phyloP scores from a whole-genome alignment of 148 eudicot species.

The Pouteria glomerata region DNA sequence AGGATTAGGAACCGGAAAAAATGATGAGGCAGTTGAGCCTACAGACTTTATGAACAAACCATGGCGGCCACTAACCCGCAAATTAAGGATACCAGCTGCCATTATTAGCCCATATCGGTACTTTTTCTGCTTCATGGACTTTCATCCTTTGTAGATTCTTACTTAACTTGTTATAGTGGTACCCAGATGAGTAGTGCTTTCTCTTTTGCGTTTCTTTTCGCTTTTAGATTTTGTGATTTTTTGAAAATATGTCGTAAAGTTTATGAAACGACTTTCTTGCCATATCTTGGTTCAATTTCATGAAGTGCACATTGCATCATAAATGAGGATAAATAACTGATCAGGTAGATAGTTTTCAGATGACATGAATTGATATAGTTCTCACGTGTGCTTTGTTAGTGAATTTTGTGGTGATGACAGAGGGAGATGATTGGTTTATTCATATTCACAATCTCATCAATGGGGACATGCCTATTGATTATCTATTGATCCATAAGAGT shows the following conservation, averaged over 20 bases:
- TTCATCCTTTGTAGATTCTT: background rate
- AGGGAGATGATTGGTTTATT: background rate
- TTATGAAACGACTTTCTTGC: background rate
- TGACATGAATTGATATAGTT: background rate
- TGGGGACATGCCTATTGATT: background rate
- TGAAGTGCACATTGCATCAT: background rate
- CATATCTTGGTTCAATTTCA: background rate
- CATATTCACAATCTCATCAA: constrained; percentile 3
- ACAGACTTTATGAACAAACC: constrained; percentile 65
- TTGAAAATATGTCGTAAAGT: background rate
- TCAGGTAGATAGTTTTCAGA: background rate
- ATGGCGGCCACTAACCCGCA: constrained; percentile 90
- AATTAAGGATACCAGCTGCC: constrained; percentile 77
- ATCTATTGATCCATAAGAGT: background rate
- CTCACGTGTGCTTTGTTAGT: background rate
- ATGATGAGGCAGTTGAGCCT: constrained; percentile 45
- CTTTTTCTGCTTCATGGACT: constrained; percentile 8
- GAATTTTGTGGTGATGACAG: background rate
- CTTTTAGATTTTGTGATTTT: background rate
- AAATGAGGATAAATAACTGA: background rate
- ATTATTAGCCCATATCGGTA: constrained; percentile 86
- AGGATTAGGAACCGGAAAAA: constrained; percentile 39
- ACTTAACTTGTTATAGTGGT: background rate
- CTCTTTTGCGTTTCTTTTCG: background rate
- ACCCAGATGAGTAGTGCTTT: background rate